Conservation (phyloP, 768 basidiomycete genomes). For the Termitomyces sp. region DNA sequence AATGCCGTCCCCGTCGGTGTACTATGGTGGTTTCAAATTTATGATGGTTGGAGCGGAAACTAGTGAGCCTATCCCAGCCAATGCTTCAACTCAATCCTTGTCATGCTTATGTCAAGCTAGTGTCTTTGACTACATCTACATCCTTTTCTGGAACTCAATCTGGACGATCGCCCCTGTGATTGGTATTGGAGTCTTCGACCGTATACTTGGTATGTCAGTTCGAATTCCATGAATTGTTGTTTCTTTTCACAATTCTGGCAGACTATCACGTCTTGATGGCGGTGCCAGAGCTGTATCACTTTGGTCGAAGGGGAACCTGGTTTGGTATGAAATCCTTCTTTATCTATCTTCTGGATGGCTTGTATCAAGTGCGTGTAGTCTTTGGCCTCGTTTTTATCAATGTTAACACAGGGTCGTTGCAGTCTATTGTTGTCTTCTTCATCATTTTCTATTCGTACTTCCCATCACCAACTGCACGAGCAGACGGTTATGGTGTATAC, state of each 20-base stretch:
- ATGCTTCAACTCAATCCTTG: slow-evolving; percentile 6
- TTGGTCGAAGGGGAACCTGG: slow-evolving; percentile 77
- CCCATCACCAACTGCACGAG: slow-evolving; percentile 61
- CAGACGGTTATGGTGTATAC: slow-evolving; percentile 75
- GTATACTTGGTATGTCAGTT: slow-evolving; percentile 62
- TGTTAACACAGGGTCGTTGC: slow-evolving; percentile 2
- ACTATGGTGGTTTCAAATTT: slow-evolving; percentile 99
- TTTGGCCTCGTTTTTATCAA: neutral
- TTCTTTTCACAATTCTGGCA: slow-evolving; percentile 21
- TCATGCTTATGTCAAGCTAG: slow-evolving; percentile 15
- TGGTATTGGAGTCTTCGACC: slow-evolving; percentile 93
- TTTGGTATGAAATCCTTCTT: slow-evolving; percentile 71
- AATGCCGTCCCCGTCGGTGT: slow-evolving; percentile 93
- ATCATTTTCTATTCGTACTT: slow-evolving; percentile 75
- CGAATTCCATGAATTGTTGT: neutral
- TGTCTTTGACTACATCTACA: slow-evolving; percentile 85
- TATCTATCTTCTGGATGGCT: slow-evolving; percentile 19
- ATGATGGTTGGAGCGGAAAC: slow-evolving; percentile 91
- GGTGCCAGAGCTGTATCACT: slow-evolving; percentile 86
- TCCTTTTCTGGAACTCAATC: slow-evolving; percentile 97
- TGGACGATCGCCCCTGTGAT: slow-evolving; percentile 92
- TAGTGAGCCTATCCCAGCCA: slow-evolving; percentile 54
- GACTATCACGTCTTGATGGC: slow-evolving; percentile 86
- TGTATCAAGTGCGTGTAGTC: slow-evolving; percentile 20
- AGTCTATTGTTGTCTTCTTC: slow-evolving; percentile 91